Evolutionary conservation across 768 basidiomycete species (phyloP), one percentile per base, ranked within the genome.

Genomic region (Phallus indusiatus): DNA sequence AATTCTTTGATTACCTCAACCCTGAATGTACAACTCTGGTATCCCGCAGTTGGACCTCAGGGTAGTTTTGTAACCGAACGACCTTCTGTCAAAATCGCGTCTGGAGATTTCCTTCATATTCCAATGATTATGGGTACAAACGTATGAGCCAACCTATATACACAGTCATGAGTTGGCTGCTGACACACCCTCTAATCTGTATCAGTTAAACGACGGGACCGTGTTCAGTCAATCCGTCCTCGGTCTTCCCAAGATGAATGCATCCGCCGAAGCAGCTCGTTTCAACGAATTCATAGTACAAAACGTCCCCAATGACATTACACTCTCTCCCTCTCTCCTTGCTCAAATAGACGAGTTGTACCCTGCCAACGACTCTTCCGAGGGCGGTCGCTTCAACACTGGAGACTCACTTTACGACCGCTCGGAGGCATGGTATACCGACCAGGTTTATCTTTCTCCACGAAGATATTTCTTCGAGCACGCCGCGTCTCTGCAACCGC

Each of bases 391-490:
- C 0, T 83, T 81, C 70, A 77, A 79, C 57, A 84, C 81, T 0
- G 81, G 83, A 0, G 80, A 84, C 64, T 78, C 77, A 7, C 69
- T 84, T 6, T 84, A 79, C 56, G 82, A 84, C 62, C 68, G 82
- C 46, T 77, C 73, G 0, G 77, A 68, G 47, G 72, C 81, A 0
- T 84, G 79, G 78, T 85, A 83, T 62, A 80, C 79, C 1, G 81
- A 80, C 60, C 69, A 75, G 54, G 82, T 82, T 78, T 85, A 74
- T 66, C 69, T 83, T 34, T 72, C 76, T 0, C 73, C 80, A 0
- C 65, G 81, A 35, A 70, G 82, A 37, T 68, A 77, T 52, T 78
- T 83, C 55, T 78, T 81, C 59, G 69, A 77, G 21, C 70, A 76
- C 46, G 81, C 76, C 1, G 74, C 81, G 2, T 62, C 72, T 0